Percentiles rank a stretch among this genome's conserved stretches.
phyloP scores from a whole-genome alignment of 306 rosid species.

The Vigna nakashimae region DNA sequence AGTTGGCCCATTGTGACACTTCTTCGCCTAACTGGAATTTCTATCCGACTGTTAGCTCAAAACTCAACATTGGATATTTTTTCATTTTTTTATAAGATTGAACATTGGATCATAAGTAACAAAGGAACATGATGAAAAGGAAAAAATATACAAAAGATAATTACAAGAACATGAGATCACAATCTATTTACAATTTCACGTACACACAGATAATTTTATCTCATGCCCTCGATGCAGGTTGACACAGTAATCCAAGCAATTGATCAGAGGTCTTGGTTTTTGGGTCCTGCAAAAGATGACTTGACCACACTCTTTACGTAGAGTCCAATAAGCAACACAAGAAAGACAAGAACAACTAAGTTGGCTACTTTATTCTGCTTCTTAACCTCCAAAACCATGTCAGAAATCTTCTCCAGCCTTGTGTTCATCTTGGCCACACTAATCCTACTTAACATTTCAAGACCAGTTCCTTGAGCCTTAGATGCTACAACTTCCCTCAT shows the following conservation, averaged over 20 bases:
- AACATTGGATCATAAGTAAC: too few relatives aligned
- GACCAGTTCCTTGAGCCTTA: not conserved
- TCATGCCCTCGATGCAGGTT: not conserved
- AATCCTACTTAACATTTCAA: not conserved
- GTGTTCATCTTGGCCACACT: not conserved
- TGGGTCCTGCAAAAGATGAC: constrained; percentile 36
- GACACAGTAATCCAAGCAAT: not conserved
- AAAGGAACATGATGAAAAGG: too few relatives aligned
- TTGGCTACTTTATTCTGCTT: constrained; percentile 35
- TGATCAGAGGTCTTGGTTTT: constrained; percentile 33
- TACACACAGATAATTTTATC: too few relatives aligned
- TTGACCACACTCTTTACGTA: constrained; percentile 33
- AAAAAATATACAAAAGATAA: too few relatives aligned
- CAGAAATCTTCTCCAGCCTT: constrained; percentile 7
- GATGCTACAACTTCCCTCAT: not conserved
- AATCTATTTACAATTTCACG: too few relatives aligned
- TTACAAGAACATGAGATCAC: too few relatives aligned
- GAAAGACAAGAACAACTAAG: constrained; percentile 2
- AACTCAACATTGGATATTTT: too few relatives aligned
- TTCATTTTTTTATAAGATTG: too few relatives aligned
- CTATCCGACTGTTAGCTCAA: too few relatives aligned
- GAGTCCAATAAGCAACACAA: constrained; percentile 37
- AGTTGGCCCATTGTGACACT: too few relatives aligned
- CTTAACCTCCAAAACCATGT: constrained; percentile 35
- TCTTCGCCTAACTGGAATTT: too few relatives aligned